Conservation (phyloP, 331 rosid genomes). For the Quercus tomentella region DNA sequence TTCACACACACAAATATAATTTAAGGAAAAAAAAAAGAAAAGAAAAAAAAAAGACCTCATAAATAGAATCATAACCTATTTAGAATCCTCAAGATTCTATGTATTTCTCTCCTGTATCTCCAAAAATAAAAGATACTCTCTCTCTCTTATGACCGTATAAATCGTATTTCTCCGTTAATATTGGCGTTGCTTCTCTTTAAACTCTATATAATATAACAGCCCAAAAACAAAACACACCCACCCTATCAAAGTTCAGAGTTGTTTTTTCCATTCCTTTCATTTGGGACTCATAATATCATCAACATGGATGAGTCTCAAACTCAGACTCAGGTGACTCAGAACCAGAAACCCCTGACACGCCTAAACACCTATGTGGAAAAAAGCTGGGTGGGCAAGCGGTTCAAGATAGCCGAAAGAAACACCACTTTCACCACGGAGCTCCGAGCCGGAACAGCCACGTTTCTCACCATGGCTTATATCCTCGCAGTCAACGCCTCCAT, state of each 20-base stretch:
- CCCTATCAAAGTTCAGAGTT: background rate
- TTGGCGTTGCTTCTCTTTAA: background rate
- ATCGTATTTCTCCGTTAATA: slow-evolving; percentile 9
- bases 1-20: too few species aligned
- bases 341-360: slow-evolving; percentile 39
- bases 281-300: background rate
- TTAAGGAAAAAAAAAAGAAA: background rate
- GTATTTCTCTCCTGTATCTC: too few species aligned
- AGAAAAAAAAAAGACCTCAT: background rate
- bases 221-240: background rate
- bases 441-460: slow-evolving; percentile 97
- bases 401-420: slow-evolving; percentile 72
- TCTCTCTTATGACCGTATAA: slow-evolving; percentile 12
- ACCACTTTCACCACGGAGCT: slow-evolving; percentile 94
- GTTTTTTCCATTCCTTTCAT: background rate
- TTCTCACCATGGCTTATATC: slow-evolving; percentile 98
- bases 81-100: slow-evolving; percentile 3
- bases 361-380: slow-evolving; percentile 51
- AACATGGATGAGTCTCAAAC: slow-evolving; percentile 39
- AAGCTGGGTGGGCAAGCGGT: slow-evolving; percentile 57
- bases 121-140: slow-evolving; percentile 21
- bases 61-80: background rate
- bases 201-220: background rate
- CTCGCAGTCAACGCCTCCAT: slow-evolving; percentile 98
- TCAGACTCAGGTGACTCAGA: slow-evolving; percentile 13